Evolutionary conservation across 305 asterid species (phyloP).

Genomic region (Ajuga reptans): DNA sequence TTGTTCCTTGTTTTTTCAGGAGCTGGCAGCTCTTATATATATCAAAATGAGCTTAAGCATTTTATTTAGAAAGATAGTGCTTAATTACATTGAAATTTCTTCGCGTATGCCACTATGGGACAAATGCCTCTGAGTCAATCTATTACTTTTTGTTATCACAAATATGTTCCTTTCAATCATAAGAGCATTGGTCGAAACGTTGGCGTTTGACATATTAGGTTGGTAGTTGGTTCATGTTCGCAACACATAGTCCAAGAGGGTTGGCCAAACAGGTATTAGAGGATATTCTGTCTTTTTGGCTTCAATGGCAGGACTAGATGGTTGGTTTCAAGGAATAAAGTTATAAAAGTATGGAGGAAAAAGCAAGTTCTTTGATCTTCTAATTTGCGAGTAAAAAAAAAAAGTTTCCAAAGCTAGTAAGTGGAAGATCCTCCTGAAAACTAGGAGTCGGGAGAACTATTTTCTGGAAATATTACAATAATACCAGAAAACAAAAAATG

Average conservation of each 20-base stretch:
- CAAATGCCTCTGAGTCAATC: neutral
- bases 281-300: neutral
- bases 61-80: neutral
- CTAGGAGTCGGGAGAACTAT: neutral
- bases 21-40: neutral
- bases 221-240: neutral
- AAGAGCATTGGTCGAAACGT: neutral
- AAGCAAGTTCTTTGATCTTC: neutral
- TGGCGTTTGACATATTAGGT: neutral
- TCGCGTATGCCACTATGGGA: neutral
- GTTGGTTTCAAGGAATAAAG: neutral
- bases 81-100: neutral
- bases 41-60: slow-evolving; percentile 4
- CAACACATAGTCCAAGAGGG: neutral
- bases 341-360: neutral
- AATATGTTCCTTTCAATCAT: neutral
- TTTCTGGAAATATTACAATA: neutral
- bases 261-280: neutral
- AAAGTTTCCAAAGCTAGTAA: neutral
- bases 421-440: neutral
- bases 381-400: neutral
- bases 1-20: neutral
- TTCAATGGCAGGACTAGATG: neutral
- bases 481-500: neutral
- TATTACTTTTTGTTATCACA: neutral